phyloP scores from a whole-genome alignment of 257 asterid species.

The Apocynum venetum region DNA sequence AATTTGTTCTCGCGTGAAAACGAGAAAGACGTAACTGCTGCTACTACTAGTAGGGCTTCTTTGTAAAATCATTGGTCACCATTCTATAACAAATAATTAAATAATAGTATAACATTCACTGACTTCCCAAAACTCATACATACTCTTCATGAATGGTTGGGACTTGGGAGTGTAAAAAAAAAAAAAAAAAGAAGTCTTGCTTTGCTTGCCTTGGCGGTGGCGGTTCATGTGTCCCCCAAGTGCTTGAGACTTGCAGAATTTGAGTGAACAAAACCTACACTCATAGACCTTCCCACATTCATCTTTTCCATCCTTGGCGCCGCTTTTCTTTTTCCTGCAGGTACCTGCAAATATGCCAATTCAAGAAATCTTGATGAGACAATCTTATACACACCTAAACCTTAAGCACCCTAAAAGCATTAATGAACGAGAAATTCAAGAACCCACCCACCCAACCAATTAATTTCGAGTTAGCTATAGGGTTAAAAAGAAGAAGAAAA shows the following conservation, averaged over 20 bases:
- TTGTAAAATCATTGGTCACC: conserved; percentile 20
- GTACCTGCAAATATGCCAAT: conserved; percentile 35
- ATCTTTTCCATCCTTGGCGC: conserved; percentile 52
- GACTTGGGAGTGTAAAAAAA: background rate
- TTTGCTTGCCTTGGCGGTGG: conserved; percentile 82
- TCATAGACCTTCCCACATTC: conserved; percentile 76
- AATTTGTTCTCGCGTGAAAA: conserved; percentile 26
- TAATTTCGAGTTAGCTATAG: background rate
- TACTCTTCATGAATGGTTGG: background rate
- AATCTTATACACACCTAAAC: conserved; percentile 21
- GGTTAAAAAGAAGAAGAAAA: background rate
- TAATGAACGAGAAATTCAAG: background rate
- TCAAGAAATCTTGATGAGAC: conserved; percentile 53
- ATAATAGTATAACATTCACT: background rate
- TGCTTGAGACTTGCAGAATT: conserved; percentile 98
- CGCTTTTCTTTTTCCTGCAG: conserved; percentile 82
- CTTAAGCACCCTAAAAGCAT: conserved; percentile 11
- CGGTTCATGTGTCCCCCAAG: conserved; percentile 99
- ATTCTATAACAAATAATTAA: conserved; percentile 2
- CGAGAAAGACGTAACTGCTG: conserved; percentile 31
- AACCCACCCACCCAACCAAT: background rate
- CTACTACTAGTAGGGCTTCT: background rate
- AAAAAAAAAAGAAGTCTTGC: background rate
- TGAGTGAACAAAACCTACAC: conserved; percentile 98
- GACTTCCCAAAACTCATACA: conserved; percentile 9